These are phyloP conservation scores for Schizothecium vesticola DNA, from an alignment of 495 filamentous ascomycete species.

Conservation along the genomic window DNA sequence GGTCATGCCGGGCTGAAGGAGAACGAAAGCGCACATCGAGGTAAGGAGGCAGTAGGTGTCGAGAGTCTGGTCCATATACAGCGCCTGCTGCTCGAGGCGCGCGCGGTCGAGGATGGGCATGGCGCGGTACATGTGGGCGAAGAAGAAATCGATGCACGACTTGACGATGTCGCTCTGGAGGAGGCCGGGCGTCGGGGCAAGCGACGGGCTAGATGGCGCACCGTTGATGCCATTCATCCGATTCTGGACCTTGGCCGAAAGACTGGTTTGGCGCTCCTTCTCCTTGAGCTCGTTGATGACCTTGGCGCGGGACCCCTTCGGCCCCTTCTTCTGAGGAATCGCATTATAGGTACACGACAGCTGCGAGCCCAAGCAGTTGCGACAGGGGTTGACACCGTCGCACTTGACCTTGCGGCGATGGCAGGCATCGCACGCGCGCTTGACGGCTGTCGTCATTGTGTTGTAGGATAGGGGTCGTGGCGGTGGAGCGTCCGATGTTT, in stretches of 20 bases:
- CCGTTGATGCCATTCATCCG: slow-evolving; percentile 40
- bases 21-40: slow-evolving; percentile 75
- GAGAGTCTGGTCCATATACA: slow-evolving; percentile 58
- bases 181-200: slow-evolving; percentile 50
- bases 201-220: slow-evolving; percentile 39
- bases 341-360: slow-evolving; percentile 74
- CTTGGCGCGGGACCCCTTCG: slow-evolving; percentile 76
- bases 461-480: background rate
- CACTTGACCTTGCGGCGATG: slow-evolving; percentile 81
- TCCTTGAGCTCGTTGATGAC: slow-evolving; percentile 72
- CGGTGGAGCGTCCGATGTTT: slow-evolving; percentile 11
- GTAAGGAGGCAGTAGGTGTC: slow-evolving; percentile 76
- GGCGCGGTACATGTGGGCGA: slow-evolving; percentile 74
- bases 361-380: slow-evolving; percentile 61
- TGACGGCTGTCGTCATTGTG: slow-evolving; percentile 51
- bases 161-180: slow-evolving; percentile 57
- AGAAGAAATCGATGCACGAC: slow-evolving; percentile 75
- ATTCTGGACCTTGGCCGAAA: slow-evolving; percentile 45
- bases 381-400: slow-evolving; percentile 65
- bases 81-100: slow-evolving; percentile 57
- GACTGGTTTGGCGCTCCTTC: slow-evolving; percentile 56
- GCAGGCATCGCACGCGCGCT: slow-evolving; percentile 75
- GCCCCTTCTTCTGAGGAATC: slow-evolving; percentile 82
- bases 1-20: slow-evolving; percentile 76
- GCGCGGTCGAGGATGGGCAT: slow-evolving; percentile 75